A percentile compares a stretch with the other conserved stretches of the same genome.
Conservation (phyloP, 148 eudicot species). For the Limonium bicolor region DNA sequence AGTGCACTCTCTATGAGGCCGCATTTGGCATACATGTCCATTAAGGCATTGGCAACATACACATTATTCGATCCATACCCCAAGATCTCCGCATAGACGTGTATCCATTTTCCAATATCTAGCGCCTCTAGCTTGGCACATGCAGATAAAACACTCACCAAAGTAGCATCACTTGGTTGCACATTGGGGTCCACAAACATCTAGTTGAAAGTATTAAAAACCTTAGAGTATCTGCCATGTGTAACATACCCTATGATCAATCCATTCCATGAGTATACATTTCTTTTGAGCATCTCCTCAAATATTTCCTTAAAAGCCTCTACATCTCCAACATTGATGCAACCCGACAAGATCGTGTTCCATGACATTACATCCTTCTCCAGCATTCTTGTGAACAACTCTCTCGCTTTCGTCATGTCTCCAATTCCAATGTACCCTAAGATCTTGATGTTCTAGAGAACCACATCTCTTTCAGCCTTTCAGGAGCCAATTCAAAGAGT, state of each 20-base stretch:
- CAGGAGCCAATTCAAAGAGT: constrained; percentile 55
- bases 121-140: constrained; percentile 64
- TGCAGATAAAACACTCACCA: constrained; percentile 45
- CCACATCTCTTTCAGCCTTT: constrained; percentile 52
- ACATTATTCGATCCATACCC: constrained; percentile 42
- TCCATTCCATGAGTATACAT: constrained; percentile 74
- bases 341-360: constrained; percentile 65
- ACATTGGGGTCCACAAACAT: constrained; percentile 50
- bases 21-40: constrained; percentile 80
- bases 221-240: constrained; percentile 21
- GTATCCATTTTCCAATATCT: constrained; percentile 60
- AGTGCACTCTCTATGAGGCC: constrained; percentile 40
- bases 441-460: constrained; percentile 65
- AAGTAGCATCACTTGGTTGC: constrained; percentile 50
- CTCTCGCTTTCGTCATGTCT: constrained; percentile 37
- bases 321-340: constrained; percentile 35
- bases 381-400: constrained; percentile 51
- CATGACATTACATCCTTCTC: constrained; percentile 51
- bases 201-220: constrained; percentile 34
- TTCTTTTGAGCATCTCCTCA: constrained; percentile 44
- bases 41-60: constrained; percentile 41
- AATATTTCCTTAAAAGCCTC: constrained; percentile 38
- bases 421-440: constrained; percentile 34
- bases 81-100: constrained; percentile 30
- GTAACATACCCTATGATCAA: constrained; percentile 52